Evolutionary conservation across 129 eudicot species (phyloP), one percentile per base, ranked within the genome.

Genomic region (Solidago caesia): DNA sequence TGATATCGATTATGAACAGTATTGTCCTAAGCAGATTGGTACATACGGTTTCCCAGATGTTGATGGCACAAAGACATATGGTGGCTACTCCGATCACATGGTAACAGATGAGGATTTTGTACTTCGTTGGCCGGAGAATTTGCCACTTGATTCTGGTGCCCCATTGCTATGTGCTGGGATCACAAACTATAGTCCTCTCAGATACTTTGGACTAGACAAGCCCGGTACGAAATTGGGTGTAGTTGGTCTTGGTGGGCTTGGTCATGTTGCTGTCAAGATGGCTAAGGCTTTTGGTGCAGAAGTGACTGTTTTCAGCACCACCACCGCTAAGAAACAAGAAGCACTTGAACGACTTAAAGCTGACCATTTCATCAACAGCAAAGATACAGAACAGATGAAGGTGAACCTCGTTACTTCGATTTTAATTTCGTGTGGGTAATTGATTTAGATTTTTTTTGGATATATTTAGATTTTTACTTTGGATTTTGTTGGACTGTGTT

Each of bases 181-280:
- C 39, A 87, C 92, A 0, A 80, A 82, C 11, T 84, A 87, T 63
- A 87, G 89, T 41, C 87, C 89, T 4, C 73, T 87, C 5, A 84
- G 58, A 43, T 77, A 77, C 77, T 87, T 82, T 59, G 87, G 77
- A 33, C 76, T 84, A 1, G 85, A 84, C 60, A 82, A 87, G 48
- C 89, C 92, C 0, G 92, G 92, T 4, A 79, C 8, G 11, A 79
- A 87, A 64, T 59, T 87, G 43, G 89, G 92, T 2, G 88, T 87
- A 27, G 92, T 87, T 44, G 92, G 92, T 14, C 89, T 87, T 25
- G 87, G 92, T 79, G 89, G 92, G 46, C 83, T 87, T 3, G 92
- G 89, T 2, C 92, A 84, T 68, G 63, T 87, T 13, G 92, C 89
- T 8, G 92, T 87, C 2, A 87, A 87, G 76, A 79, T 84, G 71